These are phyloP conservation scores for Xenoacremonium recifei DNA, from an alignment of 2,329 filamentous ascomycete species.

Conservation along the genomic window DNA sequence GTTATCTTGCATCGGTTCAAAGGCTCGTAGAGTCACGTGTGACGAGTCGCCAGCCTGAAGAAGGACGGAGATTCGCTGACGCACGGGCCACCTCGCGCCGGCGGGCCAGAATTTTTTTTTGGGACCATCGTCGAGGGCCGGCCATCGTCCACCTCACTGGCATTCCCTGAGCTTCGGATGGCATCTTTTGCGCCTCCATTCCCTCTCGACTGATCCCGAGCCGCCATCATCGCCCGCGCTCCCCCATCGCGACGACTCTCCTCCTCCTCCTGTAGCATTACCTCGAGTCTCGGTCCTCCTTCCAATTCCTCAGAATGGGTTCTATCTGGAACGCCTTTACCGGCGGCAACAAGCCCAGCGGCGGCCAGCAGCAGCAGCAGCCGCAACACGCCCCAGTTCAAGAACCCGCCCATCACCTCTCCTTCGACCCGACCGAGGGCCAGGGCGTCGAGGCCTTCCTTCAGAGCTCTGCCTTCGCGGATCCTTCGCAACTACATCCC, in stretches of 20 bases:
- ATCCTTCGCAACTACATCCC: slow-evolving; percentile 87
- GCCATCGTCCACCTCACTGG: no score
- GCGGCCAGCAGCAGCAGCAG: slow-evolving; percentile 40
- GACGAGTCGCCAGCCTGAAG: no score
- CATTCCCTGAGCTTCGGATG: slow-evolving; percentile 23
- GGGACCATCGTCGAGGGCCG: slow-evolving; percentile 14
- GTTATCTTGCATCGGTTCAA: slow-evolving; percentile 7
- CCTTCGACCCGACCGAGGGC: slow-evolving; percentile 70
- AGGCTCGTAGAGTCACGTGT: slow-evolving; percentile 11
- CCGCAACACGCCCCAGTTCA: slow-evolving; percentile 37
- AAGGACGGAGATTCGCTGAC: slow-evolving; percentile 5
- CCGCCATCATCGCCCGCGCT: no score
- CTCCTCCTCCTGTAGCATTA: slow-evolving; percentile 10
- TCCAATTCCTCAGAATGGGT: slow-evolving; percentile 42
- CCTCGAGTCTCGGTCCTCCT: slow-evolving; percentile 13
- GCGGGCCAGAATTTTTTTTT: slow-evolving; percentile 31
- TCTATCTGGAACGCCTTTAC: slow-evolving; percentile 62
- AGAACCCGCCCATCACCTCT: slow-evolving; percentile 50
- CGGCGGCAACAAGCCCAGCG: slow-evolving; percentile 52
- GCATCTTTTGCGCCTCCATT: slow-evolving; percentile 24
- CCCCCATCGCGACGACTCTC: slow-evolving; percentile 15
- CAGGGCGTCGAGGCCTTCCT: slow-evolving; percentile 88
- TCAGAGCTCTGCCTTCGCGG: slow-evolving; percentile 71
- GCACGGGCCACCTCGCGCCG: slow-evolving; percentile 26
- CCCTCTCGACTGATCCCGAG: no score